Conservation (phyloP, 139 green algal species). For the Volvox africanus region DNA sequence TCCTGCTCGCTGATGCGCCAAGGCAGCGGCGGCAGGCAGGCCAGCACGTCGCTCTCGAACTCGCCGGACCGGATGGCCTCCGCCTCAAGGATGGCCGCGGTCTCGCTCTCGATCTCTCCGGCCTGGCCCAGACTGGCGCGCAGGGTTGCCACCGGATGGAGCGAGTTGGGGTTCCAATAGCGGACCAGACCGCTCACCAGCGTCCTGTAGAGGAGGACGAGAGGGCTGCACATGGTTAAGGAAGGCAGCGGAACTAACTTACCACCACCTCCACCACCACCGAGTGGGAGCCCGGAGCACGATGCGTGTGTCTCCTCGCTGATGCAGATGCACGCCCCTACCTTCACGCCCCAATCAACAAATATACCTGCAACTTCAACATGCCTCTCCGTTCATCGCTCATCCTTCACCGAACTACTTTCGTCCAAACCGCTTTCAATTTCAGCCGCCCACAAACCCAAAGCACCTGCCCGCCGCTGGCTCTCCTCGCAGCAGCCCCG, state of each 20-base stretch:
- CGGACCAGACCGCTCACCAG: constrained; percentile 58
- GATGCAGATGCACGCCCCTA: too few species aligned
- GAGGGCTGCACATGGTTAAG: background rate
- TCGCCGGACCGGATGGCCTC: constrained; percentile 54
- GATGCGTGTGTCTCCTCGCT: too few species aligned
- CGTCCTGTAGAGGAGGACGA: constrained; percentile 32
- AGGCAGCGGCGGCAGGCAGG: constrained; percentile 83
- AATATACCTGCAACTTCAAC: too few species aligned
- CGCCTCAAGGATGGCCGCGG: constrained; percentile 70
- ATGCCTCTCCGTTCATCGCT: too few species aligned
- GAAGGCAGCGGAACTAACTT: too few species aligned
- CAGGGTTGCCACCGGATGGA: constrained; percentile 33
- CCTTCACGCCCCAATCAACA: too few species aligned
- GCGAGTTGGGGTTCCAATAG: constrained; percentile 41
- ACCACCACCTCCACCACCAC: too few species aligned
- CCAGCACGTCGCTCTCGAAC: constrained; percentile 72
- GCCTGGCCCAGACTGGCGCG: constrained; percentile 55
- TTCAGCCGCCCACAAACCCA: background rate
- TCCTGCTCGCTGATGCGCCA: constrained; percentile 85
- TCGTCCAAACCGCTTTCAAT: too few species aligned
- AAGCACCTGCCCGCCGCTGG: background rate
- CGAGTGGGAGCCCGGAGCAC: too few species aligned
- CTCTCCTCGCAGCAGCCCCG: constrained; percentile 41
- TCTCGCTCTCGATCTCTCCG: constrained; percentile 83
- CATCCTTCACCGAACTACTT: too few species aligned